Evolutionary conservation across 345 rosid species (phyloP).

Genomic region (Fremontodendron californicum): DNA sequence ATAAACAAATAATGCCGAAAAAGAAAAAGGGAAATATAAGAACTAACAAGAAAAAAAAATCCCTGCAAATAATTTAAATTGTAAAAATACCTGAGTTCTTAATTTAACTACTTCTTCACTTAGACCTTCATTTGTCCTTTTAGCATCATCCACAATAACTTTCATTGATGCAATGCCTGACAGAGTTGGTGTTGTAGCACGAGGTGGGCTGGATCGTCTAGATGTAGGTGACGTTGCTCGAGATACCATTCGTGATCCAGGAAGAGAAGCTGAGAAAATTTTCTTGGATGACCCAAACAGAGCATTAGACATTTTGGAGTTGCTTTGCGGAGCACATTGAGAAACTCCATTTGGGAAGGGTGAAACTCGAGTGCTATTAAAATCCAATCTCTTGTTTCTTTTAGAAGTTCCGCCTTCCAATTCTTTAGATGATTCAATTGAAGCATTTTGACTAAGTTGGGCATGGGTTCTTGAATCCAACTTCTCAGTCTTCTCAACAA

Average conservation of each 20-base stretch:
- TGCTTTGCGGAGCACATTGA: slow-evolving; percentile 37
- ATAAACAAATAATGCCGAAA: not conserved
- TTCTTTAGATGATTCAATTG: slow-evolving; percentile 53
- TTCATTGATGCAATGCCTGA: slow-evolving; percentile 53
- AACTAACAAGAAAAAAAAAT: not conserved
- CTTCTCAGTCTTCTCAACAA: slow-evolving; percentile 43
- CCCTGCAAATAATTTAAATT: not conserved
- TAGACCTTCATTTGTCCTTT: slow-evolving; percentile 49
- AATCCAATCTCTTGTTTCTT: slow-evolving; percentile 57
- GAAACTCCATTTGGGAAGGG: slow-evolving; percentile 57
- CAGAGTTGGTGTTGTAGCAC: slow-evolving; percentile 59
- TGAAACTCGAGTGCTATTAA: slow-evolving; percentile 54
- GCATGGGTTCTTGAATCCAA: slow-evolving; percentile 44
- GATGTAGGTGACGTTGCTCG: slow-evolving; percentile 85
- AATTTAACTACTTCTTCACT: slow-evolving; percentile 59
- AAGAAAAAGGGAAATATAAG: not conserved
- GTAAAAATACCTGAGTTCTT: slow-evolving; percentile 54
- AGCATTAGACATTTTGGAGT: slow-evolving; percentile 52
- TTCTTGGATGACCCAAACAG: slow-evolving; percentile 70
- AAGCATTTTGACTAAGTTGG: slow-evolving; percentile 51
- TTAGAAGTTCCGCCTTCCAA: slow-evolving; percentile 44
- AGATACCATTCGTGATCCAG: slow-evolving; percentile 75
- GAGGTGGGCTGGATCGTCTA: slow-evolving; percentile 69
- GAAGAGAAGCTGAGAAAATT: slow-evolving; percentile 72
- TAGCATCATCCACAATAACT: slow-evolving; percentile 48